phyloP scores from a whole-genome alignment of 352 stramenopile genomes.

The Blastocystis sp. region DNA sequence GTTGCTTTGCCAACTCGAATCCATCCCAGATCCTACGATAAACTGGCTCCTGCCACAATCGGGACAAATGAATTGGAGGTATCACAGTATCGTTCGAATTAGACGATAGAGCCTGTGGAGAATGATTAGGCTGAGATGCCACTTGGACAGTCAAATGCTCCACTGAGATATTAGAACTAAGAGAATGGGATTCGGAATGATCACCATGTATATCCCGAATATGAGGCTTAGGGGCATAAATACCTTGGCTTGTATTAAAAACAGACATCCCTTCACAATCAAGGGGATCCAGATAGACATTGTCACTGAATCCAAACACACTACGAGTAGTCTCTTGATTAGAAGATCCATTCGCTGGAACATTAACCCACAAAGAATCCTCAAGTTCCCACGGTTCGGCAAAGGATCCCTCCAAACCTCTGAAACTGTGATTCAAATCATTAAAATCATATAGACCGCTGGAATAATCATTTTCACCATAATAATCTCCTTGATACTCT shows the following conservation, averaged over 20 bases:
- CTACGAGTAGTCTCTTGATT: not conserved
- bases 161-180: too few relatives aligned
- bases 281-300: not conserved
- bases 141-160: not conserved
- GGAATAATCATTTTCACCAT: not conserved
- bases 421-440: slow-evolving; percentile 28
- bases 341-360: not conserved
- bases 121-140: not conserved
- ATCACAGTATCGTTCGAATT: not conserved
- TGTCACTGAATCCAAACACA: slow-evolving; percentile 56
- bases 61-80: slow-evolving; percentile 1
- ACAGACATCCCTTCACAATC: slow-evolving; percentile 42
- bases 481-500: not conserved
- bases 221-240: slow-evolving; percentile 1
- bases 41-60: not conserved
- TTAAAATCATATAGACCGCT: slow-evolving; percentile 39
- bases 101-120: not conserved
- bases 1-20: not conserved
- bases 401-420: not conserved
- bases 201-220: not conserved
- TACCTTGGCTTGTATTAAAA: slow-evolving; percentile 12
- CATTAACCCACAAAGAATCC: slow-evolving; percentile 48
- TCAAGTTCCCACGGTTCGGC: not conserved
- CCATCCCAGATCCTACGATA: slow-evolving; percentile 32
- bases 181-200: not conserved